Conservation (phyloP, 73 alveolate species). For the Tetrahymena borealis region DNA sequence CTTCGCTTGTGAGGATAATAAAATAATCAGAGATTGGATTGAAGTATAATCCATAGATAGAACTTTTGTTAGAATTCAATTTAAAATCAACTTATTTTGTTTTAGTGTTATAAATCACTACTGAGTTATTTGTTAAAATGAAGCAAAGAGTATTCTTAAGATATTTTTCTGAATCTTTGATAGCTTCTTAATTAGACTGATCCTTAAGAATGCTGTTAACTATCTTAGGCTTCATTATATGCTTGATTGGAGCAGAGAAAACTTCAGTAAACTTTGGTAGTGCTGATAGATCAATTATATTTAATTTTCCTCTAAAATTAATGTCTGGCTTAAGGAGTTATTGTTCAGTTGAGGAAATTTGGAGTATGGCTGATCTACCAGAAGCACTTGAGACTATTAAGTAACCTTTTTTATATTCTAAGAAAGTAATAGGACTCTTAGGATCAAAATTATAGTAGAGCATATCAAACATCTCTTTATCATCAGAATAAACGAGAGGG, state of each 20-base stretch:
- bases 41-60: background rate
- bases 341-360: background rate
- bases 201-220: background rate
- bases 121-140: background rate
- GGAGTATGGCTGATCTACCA: background rate
- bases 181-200: background rate
- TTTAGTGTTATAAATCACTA: background rate
- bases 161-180: background rate
- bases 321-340: background rate
- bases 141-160: background rate
- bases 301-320: background rate
- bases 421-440: background rate
- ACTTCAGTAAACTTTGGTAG: background rate
- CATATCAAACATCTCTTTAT: background rate
- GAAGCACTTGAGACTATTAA: background rate
- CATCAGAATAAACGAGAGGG: background rate
- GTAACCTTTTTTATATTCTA: background rate
- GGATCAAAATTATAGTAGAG: background rate
- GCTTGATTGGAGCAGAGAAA: background rate
- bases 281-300: background rate
- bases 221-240: background rate
- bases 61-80: background rate
- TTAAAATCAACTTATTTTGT: background rate
- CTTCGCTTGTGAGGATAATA: background rate
- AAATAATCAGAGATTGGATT: background rate